Evolutionary conservation across 2,329 filamentous ascomycete genomes (phyloP), one percentile per base, ranked within the genome.

Genomic region (Colletotrichum zoysiae): DNA sequence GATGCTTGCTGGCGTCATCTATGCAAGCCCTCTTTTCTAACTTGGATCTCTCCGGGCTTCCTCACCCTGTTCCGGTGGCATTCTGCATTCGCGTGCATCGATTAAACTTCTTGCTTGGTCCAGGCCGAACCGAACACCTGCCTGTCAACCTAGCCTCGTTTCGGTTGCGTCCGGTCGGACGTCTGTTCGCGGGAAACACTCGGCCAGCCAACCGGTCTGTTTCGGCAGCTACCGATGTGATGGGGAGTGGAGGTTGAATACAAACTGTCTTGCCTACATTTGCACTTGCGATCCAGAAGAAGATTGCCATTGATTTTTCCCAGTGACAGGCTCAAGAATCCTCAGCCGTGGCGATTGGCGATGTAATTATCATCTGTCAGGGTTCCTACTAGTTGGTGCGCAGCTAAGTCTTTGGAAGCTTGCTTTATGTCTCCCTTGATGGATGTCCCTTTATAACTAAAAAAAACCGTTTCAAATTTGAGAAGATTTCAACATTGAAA

Each of bases 131-230:
- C 59, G 53, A 69, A 42, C 46, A 64, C 44, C 69, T 71, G 50
- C 64, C 56, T 60, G 50, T 65, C 70, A 72, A 53, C 26, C 23
- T 65, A 70, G 60, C 38, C 9, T 40, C 59, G 70, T 72, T 72
- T 72, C 70, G 70, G 23, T 55, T 57, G 55, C 48, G 55, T 64
- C 55, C 50, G 64, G 48, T 72, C 60, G 53, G 70, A 56, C 66
- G 48, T 72, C 70, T 72, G 70, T 72, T 69, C 66, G 40, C 70
- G 20, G 42, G 58, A 18, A 30, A 30, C 42, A 55, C 40, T 65
- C 57, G 18, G 50, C 35, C 23, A 51, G 50, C 55, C 23, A 50
- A 53, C 12, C 55, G 51, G 35, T 26, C 26, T 38, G 7, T 9
- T 57, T 56, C n/a, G 51, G 57, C 35, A 18, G 53, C 50, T 64